Base-by-base conservation (phyloP, 441 rosid species). In the Eruca vesicaria region DNA sequence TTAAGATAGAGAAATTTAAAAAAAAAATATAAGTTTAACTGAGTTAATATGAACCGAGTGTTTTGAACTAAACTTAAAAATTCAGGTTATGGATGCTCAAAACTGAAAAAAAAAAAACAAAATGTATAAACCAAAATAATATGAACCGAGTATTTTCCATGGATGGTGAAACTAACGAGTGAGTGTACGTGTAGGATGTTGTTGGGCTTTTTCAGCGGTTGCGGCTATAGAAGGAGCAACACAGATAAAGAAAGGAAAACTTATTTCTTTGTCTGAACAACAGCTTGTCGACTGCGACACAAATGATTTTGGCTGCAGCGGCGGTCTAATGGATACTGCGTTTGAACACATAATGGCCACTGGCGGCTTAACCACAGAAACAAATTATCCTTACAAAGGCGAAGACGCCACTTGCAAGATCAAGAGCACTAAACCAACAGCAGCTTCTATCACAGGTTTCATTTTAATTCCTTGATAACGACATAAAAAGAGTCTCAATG, bases 131-230 rank as follows among this genome's bases (percentile, higher is more conserved):
- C n/a, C n/a, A n/a, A n/a, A n/a, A n/a, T n/a, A 8, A 52, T 53
- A 53, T 19, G 19, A 53, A 53, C 14, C 58, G 9, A 12, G 20
- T 10, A 48, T 48, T 43, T 41, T 48, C 32, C 16, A 12, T 56
- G 32, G 61, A 14, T 12, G 10, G 10, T 12, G 32, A 56, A 23
- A 56, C n/a, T 57, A 57, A 57, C 33, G 62, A 57, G 33, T 71
- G 16, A 18, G 41, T 45, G 62, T 59, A 48, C 10, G 21, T 38
- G 26, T 55, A 85, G 88, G 86, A 26, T 68, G 77, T 70, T 85
- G 86, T 60, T 83, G 86, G 86, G 86, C 86, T 66, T 85, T 85
- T 72, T 83, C 89, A 62, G 73, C 75, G 3, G 84, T 83, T 65
- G 88, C 86, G 57, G 84, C 83, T 4, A 70, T 82, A 2, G 84